Conservation (phyloP, 352 stramenopile species). For the Globisporangium spiculum region DNA sequence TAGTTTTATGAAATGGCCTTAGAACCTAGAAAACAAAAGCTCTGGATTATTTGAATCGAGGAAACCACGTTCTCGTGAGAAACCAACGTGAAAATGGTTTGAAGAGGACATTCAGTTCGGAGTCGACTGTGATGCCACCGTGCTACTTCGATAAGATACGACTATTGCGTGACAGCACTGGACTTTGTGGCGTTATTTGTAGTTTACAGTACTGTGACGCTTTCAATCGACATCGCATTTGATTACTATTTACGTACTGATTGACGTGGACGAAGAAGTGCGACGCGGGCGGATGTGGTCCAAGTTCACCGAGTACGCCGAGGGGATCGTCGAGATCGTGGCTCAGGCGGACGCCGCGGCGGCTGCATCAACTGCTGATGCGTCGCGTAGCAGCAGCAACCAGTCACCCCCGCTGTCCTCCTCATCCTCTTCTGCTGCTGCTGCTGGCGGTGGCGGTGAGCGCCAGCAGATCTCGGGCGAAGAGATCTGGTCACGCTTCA, state of each 20-base stretch:
- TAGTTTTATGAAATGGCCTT: too few relatives aligned
- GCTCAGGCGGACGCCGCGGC: conserved; percentile 39
- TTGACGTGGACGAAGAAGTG: not conserved
- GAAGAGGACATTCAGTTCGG: too few relatives aligned
- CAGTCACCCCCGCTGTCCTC: conserved; percentile 19
- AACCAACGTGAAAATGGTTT: too few relatives aligned
- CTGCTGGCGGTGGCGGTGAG: not conserved
- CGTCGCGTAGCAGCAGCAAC: not conserved
- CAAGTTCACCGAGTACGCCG: conserved; percentile 53
- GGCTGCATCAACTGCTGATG: not conserved
- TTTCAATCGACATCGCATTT: not conserved
- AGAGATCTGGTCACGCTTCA: conserved; percentile 39
- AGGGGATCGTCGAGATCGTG: conserved; percentile 67
- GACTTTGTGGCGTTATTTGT: not conserved
- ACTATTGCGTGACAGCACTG: too few relatives aligned
- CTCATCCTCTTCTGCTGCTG: not conserved
- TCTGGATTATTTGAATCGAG: too few relatives aligned
- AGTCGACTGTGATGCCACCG: too few relatives aligned
- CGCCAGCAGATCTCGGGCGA: conserved; percentile 20
- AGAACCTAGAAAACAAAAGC: too few relatives aligned
- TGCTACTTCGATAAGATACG: too few relatives aligned
- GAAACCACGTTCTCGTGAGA: too few relatives aligned
- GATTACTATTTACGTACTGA: not conserved
- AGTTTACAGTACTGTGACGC: not conserved
- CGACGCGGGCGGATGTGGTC: conserved; percentile 48